Evolutionary conservation across 305 asterid species (phyloP), one percentile per base, ranked within the genome.

Genomic region (Fraxinus platypoda): DNA sequence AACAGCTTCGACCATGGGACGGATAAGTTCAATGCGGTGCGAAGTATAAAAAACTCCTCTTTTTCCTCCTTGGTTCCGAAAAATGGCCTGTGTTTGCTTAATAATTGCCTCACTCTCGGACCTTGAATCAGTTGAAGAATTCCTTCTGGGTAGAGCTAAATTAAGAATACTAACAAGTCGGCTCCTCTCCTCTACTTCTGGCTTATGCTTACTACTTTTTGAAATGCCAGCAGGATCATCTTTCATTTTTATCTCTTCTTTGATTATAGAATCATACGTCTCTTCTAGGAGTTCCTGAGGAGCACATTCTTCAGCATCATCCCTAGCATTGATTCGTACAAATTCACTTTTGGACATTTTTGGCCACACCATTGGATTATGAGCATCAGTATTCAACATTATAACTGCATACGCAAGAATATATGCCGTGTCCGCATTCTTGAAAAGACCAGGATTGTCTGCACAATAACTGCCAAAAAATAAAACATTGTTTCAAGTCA

Each of bases 401-500:
- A 97, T 97, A 88, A 97, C 98, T 13, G 99, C 99, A 94, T 97
- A 97, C 81, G 99, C 99, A 85, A 97, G 97, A 84, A 97, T 95
- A 88, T 97, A 97, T 21, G 99, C 99, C 30, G 97, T 94, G 87
- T 97, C 98, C 83, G 99, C 97, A 90, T 92, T 95, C 95, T 94
- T 97, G 90, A 97, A 97, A 81, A 97, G 89, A 83, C 91, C 97
- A 79, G 99, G 99, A 85, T 93, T 97, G 81, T 92, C 97, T 59
- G 98, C 97, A 87, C 98, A 97, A 83, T 91, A 97, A 85, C 99
- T 97, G 95, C 89, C 83, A 85, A 83, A 87, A 78, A 46, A 84
- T 15, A 83, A 77, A 43, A 78, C 80, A 80, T 81, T 31, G 79
- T 86, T 80, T 81, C 35, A 41, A 79, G 78, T 74, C 76, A 28